Evolutionary conservation across 257 asterid species (phyloP).

Genomic region (Lantana camara): DNA sequence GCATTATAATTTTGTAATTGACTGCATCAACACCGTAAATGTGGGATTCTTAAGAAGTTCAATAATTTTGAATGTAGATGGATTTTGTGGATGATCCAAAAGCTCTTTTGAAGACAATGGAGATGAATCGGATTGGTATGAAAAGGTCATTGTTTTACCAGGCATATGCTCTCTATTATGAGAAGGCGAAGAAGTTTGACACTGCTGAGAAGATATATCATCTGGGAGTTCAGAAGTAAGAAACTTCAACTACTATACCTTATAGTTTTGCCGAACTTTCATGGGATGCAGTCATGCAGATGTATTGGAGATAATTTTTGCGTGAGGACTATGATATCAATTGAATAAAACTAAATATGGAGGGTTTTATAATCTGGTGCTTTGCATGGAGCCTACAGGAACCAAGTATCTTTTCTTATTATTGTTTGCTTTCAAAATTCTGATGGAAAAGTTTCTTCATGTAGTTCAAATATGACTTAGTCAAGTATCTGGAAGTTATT

Average conservation of each 20-base stretch:
- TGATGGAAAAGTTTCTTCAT: conserved; percentile 3
- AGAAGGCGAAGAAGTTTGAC: conserved; percentile 82
- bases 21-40: conserved; percentile 11
- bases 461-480: not conserved
- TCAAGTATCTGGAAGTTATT: not conserved
- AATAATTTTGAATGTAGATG: conserved; percentile 49
- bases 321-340: not conserved
- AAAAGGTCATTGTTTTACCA: conserved; percentile 79
- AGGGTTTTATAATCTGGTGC: conserved; percentile 1
- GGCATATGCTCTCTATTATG: conserved; percentile 90
- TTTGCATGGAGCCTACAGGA: conserved; percentile 4
- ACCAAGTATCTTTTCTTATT: not conserved
- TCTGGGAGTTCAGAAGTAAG: conserved; percentile 86
- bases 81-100: conserved; percentile 91
- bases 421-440: conserved; percentile 16
- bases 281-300: not conserved
- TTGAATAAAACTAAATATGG: not conserved
- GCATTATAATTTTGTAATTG: not conserved
- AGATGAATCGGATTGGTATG: conserved; percentile 65
- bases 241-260: not conserved
- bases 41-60: conserved; percentile 6
- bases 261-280: no score
- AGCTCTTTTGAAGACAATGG: conserved; percentile 69
- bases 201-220: conserved; percentile 83
- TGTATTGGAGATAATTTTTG: not conserved